A percentile compares a stretch with the other conserved stretches of the same genome.
phyloP scores from a whole-genome alignment of 306 rosid species.

The Lupinus albus region DNA sequence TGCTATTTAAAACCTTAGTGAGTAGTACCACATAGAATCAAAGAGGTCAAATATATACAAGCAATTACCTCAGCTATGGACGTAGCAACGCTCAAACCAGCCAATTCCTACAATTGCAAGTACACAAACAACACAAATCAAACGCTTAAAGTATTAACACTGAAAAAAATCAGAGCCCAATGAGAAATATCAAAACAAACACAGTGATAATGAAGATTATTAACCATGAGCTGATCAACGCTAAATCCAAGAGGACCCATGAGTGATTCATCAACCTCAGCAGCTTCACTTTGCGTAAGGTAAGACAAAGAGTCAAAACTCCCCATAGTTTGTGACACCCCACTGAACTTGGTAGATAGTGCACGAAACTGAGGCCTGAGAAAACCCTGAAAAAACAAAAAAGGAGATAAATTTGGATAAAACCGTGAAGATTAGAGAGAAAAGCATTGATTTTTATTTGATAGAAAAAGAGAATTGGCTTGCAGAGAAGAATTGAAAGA shows the following conservation, averaged over 20 bases:
- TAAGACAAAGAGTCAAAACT: constrained; percentile 61
- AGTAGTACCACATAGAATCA: background rate
- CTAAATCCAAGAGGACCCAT: constrained; percentile 96
- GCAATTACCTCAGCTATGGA: constrained; percentile 80
- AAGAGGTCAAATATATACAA: background rate
- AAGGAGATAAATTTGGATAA: background rate
- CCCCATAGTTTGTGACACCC: constrained; percentile 44
- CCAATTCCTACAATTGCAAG: constrained; percentile 67
- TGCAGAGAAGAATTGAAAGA: constrained; percentile 51
- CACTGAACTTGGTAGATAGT: constrained; percentile 42
- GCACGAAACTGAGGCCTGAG: constrained; percentile 50
- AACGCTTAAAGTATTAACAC: no score
- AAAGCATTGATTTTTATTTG: background rate
- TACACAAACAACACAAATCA: no score
- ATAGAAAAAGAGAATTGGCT: constrained; percentile 8
- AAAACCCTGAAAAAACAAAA: constrained; percentile 49
- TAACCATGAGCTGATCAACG: constrained; percentile 90
- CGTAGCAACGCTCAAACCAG: constrained; percentile 90
- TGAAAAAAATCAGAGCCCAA: no score
- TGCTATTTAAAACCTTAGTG: no score
- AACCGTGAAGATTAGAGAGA: background rate
- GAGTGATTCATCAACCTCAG: constrained; percentile 85
- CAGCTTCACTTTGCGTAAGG: constrained; percentile 78
- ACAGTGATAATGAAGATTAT: constrained; percentile 33
- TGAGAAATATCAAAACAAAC: no score